Percentiles rank a stretch among this genome's conserved stretches.
phyloP scores from a whole-genome alignment of 2,329 filamentous ascomycete genomes.

The Neocatenulostroma microsporum region DNA sequence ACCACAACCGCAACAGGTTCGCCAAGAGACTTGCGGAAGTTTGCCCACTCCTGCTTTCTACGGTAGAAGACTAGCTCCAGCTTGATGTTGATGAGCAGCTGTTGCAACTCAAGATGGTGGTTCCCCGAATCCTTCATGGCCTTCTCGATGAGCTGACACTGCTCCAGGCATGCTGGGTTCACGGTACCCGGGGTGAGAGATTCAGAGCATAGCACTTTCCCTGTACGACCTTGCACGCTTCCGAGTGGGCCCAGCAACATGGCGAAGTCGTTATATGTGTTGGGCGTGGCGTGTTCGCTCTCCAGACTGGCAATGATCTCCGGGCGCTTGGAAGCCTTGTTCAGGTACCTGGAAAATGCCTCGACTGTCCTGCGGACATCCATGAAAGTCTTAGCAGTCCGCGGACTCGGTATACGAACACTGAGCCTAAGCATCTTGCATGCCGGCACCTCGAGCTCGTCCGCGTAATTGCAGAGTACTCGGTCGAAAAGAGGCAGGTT shows the following conservation, averaged over 20 bases:
- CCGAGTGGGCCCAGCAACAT: slow-evolving; percentile 2
- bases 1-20: no score
- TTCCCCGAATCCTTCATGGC: not conserved
- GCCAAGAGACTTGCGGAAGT: no score
- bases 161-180: not conserved
- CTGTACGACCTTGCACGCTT: not conserved
- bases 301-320: slow-evolving; percentile 1
- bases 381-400: not conserved
- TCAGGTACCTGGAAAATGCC: not conserved
- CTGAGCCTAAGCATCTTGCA: not conserved
- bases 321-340: no score
- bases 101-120: not conserved
- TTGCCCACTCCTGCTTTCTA: no score
- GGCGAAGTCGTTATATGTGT: slow-evolving; percentile 3
- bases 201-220: not conserved
- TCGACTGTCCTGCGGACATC: slow-evolving; percentile 2
- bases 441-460: not conserved
- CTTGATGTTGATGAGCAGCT: slow-evolving; percentile 7
- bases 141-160: slow-evolving; percentile 2
- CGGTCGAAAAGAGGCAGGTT: not conserved
- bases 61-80: slow-evolving; percentile 1
- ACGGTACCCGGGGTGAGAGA: not conserved
- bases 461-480: not conserved
- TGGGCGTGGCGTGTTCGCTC: not conserved
- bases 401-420: not conserved